Evolutionary conservation across 192 early-diverging fungal genomes (phyloP), one percentile per base, ranked within the genome.

Genomic region (Backusella circina): DNA sequence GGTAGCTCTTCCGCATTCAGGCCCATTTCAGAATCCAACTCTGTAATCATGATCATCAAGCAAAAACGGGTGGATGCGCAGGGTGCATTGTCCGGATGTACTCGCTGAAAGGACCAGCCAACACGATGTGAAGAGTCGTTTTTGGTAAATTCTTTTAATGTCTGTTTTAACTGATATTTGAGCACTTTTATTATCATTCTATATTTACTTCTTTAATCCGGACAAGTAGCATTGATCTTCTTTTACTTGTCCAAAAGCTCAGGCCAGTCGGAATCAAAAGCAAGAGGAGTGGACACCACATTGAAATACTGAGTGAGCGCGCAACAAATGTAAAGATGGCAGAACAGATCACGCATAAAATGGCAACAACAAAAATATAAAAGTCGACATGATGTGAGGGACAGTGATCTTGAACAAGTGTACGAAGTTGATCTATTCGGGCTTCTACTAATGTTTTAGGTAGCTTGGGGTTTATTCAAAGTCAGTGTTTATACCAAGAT

Each of bases 221-320:
- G 23, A 38, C 12, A 68, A 68, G 32, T 12, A 68, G 16, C 36
- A 36, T 68, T 23, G 67, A 68, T 36, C 67, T 38, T 68, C 67
- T 37, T 68, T 68, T 68, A 37, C 67, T 68, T 68, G 67, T 68
- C 67, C 67, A 68, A 35, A 68, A 68, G 12, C 67, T 68, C 12
- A 68, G 21, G 8, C 67, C 67, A 4, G 76, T 70, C 36, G 76
- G 76, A 44, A 77, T 65, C 32, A 77, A 65, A 15, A 77, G 70
- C 12, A 77, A 47, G 15, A 77, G 36, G 70, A 77, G 76, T 44
- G 76, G 76, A 72, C 70, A 77, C 76, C 76, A 77, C 76, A 77
- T 77, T 64, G 76, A 77, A 38, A 77, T 71, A 72, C 70, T 70
- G 21, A 65, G 69, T n/a, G 76, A 71, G 16, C 76, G 70, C 3